Conservation (phyloP, 1,284 basidiomycete species). For the Lentinus polychrous region DNA sequence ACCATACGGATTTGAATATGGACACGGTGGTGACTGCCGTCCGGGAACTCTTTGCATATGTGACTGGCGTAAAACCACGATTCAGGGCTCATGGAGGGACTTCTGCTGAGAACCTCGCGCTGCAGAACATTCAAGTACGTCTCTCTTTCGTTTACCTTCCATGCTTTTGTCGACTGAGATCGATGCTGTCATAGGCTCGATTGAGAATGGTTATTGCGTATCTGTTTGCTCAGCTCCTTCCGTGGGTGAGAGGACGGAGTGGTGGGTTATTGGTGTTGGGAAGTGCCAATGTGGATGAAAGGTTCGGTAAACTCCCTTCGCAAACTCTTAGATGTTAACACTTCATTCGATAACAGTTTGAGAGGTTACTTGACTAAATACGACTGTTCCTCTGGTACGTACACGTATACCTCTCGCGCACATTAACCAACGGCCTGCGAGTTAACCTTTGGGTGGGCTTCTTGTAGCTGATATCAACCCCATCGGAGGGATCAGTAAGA, state of each 20-base stretch:
- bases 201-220: slow-evolving; percentile 96
- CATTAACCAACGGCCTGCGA: no score
- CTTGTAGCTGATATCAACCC: slow-evolving; percentile 90
- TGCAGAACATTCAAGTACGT: slow-evolving; percentile 92
- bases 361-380: slow-evolving; percentile 98
- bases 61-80: slow-evolving; percentile 78
- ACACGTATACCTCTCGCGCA: background rate
- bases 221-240: slow-evolving; percentile 93
- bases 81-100: slow-evolving; percentile 89
- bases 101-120: slow-evolving; percentile 85
- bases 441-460: background rate
- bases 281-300: slow-evolving; percentile 97
- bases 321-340: background rate
- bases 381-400: slow-evolving; percentile 79
- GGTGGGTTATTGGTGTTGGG: slow-evolving; percentile 93
- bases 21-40: slow-evolving; percentile 85
- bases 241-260: slow-evolving; percentile 81
- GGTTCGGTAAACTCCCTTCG: slow-evolving; percentile 32
- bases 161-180: background rate
- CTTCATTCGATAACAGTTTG: slow-evolving; percentile 50
- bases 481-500: slow-evolving; percentile 97
- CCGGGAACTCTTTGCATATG: slow-evolving; percentile 74
- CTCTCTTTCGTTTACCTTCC: background rate
- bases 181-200: slow-evolving; percentile 54
- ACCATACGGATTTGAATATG: slow-evolving; percentile 96